Evolutionary conservation across 352 stramenopile species (phyloP).

Genomic region (Phytophthora brassicae): DNA sequence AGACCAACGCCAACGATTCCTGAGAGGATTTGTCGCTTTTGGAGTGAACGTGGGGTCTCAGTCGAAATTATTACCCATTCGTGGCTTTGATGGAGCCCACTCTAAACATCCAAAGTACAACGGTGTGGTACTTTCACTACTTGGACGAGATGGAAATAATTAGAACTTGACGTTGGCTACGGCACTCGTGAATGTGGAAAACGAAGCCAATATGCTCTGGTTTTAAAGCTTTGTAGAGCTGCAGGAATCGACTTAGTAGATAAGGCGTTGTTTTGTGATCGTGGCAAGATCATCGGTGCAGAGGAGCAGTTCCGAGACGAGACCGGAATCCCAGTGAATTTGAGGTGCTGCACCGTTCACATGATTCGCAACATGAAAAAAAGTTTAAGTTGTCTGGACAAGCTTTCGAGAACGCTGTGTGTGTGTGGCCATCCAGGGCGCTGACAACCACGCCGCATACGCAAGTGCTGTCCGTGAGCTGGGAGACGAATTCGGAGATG

Average conservation of each 20-base stretch:
- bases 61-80: background rate
- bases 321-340: background rate
- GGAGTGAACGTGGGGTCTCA: background rate
- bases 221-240: background rate
- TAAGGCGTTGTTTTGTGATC: background rate
- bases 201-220: conserved; percentile 4
- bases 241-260: background rate
- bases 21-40: background rate
- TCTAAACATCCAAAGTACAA: background rate
- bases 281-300: background rate
- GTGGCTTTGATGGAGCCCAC: background rate
- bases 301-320: background rate
- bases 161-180: conserved; percentile 5
- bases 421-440: background rate
- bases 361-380: background rate
- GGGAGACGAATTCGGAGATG: background rate
- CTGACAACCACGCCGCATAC: background rate
- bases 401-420: background rate
- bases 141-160: background rate
- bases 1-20: background rate
- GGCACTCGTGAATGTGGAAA: conserved; percentile 8
- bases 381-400: background rate
- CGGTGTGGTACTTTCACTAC: background rate
- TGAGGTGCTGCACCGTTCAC: background rate
- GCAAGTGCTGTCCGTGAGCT: background rate